Evolutionary conservation across 2,329 filamentous ascomycete genomes (phyloP).

Genomic region (Pochonia chlamydosporia): DNA sequence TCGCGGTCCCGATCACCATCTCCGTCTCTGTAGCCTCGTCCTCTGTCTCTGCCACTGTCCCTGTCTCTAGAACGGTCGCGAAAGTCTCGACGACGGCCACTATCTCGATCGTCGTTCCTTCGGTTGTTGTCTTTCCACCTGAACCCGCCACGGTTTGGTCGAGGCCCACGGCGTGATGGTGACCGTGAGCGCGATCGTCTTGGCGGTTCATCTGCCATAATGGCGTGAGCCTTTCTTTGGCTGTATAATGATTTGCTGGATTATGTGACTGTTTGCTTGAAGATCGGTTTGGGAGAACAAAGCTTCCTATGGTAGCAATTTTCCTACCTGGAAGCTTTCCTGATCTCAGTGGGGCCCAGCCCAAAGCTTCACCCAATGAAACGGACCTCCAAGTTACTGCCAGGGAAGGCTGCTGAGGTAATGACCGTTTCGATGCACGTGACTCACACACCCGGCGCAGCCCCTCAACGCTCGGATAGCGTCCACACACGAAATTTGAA

Average conservation of each 20-base stretch:
- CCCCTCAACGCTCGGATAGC: slow-evolving; percentile 37
- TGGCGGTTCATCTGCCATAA: slow-evolving; percentile 19
- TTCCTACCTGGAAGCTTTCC: background rate
- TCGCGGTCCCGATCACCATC: slow-evolving; percentile 25
- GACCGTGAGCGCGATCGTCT: slow-evolving; percentile 21
- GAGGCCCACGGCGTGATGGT: slow-evolving; percentile 17
- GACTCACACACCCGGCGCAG: slow-evolving; percentile 22
- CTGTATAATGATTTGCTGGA: background rate
- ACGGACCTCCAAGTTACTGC: too few species aligned
- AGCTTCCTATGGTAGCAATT: background rate
- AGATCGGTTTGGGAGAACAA: background rate
- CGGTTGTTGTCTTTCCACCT: slow-evolving; percentile 54
- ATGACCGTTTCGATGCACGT: slow-evolving; percentile 23
- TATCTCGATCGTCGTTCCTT: slow-evolving; percentile 32
- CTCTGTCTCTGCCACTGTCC: slow-evolving; percentile 22
- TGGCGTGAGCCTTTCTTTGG: background rate
- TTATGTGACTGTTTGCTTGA: background rate
- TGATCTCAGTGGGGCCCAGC: background rate
- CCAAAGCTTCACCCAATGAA: background rate
- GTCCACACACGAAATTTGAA: slow-evolving; percentile 42
- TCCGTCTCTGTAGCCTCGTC: slow-evolving; percentile 14
- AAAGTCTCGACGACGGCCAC: slow-evolving; percentile 37
- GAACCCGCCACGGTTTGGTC: slow-evolving; percentile 39
- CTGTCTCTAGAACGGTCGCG: slow-evolving; percentile 34
- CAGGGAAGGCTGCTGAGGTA: slow-evolving; percentile 26